These are phyloP conservation scores for Schoenoplectus tabernaemontani DNA, from an alignment of 202 grass and related monocot genomes.

Conservation along the genomic window DNA sequence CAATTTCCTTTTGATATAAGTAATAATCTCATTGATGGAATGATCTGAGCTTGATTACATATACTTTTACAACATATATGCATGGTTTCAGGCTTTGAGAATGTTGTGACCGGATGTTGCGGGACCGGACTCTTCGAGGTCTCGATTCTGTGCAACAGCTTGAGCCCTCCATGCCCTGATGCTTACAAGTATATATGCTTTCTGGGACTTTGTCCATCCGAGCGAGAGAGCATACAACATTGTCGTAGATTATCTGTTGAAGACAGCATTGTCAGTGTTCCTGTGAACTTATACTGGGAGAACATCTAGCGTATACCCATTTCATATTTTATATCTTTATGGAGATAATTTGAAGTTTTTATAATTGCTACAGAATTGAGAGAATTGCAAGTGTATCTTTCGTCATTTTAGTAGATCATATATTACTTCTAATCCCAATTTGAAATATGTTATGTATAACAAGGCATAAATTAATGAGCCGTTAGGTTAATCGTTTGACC, in stretches of 20 bases:
- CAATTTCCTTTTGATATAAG: not conserved
- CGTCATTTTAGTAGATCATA: not conserved
- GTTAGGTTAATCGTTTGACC: too few species aligned
- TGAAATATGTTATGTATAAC: too few species aligned
- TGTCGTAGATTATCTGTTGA: conserved; percentile 34
- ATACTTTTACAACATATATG: not conserved
- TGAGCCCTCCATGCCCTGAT: conserved; percentile 30
- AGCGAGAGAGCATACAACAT: conserved; percentile 35
- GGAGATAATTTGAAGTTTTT: not conserved
- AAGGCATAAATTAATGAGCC: too few species aligned
- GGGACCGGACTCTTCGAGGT: conserved; percentile 36
- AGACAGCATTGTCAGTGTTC: conserved; percentile 38
- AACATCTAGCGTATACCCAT: not conserved
- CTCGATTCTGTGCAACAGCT: conserved; percentile 33
- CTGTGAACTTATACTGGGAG: not conserved
- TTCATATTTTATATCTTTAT: not conserved
- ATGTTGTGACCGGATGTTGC: conserved; percentile 31
- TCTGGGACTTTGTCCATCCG: conserved; percentile 52
- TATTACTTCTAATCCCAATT: too few species aligned
- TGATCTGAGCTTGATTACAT: not conserved
- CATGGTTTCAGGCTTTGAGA: conserved; percentile 31
- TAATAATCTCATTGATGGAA: not conserved
- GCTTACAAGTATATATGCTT: conserved; percentile 25
- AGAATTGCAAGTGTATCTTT: not conserved
- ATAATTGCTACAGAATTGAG: not conserved